Base-by-base conservation (phyloP, 2,329 filamentous ascomycete genomes). In the Fusarium haematococcum region DNA sequence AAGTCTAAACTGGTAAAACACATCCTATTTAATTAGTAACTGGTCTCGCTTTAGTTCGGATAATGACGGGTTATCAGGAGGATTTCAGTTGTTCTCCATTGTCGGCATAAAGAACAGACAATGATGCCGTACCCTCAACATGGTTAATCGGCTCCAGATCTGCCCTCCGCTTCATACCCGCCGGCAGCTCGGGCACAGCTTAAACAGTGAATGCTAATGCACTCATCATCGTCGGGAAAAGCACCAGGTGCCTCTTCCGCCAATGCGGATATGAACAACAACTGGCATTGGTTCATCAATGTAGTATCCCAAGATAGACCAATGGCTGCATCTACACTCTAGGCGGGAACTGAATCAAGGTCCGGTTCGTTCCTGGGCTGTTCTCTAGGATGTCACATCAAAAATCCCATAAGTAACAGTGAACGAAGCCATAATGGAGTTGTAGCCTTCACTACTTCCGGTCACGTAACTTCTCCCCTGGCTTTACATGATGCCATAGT, bases 371-470 rank as follows among this genome's bases (percentile, higher is more conserved):
- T 14, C 16, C 23, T 30, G 14, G 16, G 5, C 16, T 5, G 25
- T 3, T 6, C 30, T 30, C 25, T n/a, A 2, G 25, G 4, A 27
- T 9, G 9, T 30, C 16, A 7, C 16, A 52, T 4, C 2, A 30
- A 52, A 30, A 25, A 16, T 2, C 25, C 11, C 18, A n/a, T n/a
- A 52, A 7, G 13, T 14, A 30, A 11, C 9, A 27, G 27, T 25
- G 8, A n/a, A 20, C n/a, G n/a, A n/a, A 41, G 10, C 39, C 11
- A 4, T 6, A 5, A 11, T 20, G n/a, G 18, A n/a, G 39, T 41
- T 41, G n/a, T 1, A 6, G 11, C 3, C n/a, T 1, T 9, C 10
- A n/a, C 20, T 13, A n/a, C 5, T 13, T 5, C 11, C 10, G 4
- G 35, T 8, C 35, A 39, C 16, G 39, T 11, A 25, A 25, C 3